Conservation (phyloP, 31 red algal genomes). For the Asparagopsis taxiformis region DNA sequence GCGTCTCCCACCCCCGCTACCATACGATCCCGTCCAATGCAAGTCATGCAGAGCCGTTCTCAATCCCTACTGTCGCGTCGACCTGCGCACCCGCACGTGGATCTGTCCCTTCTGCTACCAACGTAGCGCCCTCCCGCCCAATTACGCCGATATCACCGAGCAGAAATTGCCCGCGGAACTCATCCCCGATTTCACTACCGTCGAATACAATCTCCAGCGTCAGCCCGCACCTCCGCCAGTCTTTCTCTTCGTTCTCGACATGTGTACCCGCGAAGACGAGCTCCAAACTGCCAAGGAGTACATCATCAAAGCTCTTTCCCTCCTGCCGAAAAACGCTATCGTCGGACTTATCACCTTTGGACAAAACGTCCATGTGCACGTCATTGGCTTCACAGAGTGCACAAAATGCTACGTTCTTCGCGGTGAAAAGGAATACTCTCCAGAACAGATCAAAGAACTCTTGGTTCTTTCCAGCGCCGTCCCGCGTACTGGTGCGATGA, state of each 20-base stretch:
- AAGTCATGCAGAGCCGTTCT: conserved; percentile 60
- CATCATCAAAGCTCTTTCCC: conserved; percentile 72
- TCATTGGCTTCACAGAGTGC: conserved; percentile 78
- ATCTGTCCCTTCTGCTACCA: conserved; percentile 88
- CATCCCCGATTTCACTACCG: conserved; percentile 89
- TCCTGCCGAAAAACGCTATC: conserved; percentile 71
- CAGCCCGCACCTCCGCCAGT: conserved; percentile 72
- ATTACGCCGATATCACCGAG: conserved; percentile 86
- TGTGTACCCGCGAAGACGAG: conserved; percentile 72
- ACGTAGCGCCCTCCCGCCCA: conserved; percentile 84
- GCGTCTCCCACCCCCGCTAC: conserved; percentile 69
- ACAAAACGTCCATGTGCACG: conserved; percentile 93
- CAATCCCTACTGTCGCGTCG: conserved; percentile 90
- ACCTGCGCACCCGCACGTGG: conserved; percentile 75
- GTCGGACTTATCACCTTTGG: conserved; percentile 94
- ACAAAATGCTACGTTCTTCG: conserved; percentile 84
- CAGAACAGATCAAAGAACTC: conserved; percentile 68
- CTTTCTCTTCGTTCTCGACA: conserved; percentile 90
- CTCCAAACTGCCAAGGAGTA: conserved; percentile 86
- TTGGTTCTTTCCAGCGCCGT: conserved; percentile 27
- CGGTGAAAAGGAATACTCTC: conserved; percentile 83
- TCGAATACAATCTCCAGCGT: conserved; percentile 78
- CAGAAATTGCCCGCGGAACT: conserved; percentile 83
- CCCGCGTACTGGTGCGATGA: conserved; percentile 14
- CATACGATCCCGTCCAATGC: conserved; percentile 79